Evolutionary conservation across 352 stramenopile genomes (phyloP), one percentile per base, ranked within the genome.

Genomic region (Globisporangium irregulare): DNA sequence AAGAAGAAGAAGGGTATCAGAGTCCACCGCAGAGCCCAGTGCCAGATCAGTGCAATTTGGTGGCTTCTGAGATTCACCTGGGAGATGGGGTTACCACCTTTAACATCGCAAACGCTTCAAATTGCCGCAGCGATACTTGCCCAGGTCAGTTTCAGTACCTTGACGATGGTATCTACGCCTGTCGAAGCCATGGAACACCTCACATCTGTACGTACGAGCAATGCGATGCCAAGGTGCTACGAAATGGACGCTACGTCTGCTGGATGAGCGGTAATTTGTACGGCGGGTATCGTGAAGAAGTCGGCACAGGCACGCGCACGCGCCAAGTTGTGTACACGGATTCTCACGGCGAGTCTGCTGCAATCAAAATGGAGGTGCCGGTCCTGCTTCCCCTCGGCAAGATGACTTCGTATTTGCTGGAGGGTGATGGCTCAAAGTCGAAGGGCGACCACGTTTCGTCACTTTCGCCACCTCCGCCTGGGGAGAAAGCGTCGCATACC

Each of bases 141-240:
- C 53, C 66, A 34, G 36, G 22, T 25, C 72, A 70, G 1, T 93
- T 91, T 32, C 82, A 90, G 72, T 93, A 82, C 67, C 66, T 93
- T 3, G 86, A 93, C 57, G 80, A 91, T 46, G 86, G 83, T 9
- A 87, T 93, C 29, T 92, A 85, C 56, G 86, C 84, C 25, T 93
- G 86, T 63, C 73, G 75, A 24, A 74, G 72, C 3, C 86, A 93
- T 51, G 86, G 86, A 14, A 87, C 79, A 29, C 77, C 86, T 6
- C 86, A 93, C 34, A 79, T 93, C 4, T 93, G 86, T 51, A 93
- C 83, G 5, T 93, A 82, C 56, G 82, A 93, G 57, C 82, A 89
- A 59, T 93, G 86, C 41, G 74, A 92, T 48, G 70, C 74, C 22
- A 83, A 90, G 51, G 67, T 89, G 48, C 61, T 93, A 8, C 71